Percentiles rank a stretch among this genome's conserved stretches.
Evolutionary conservation across 805 yeast genomes (phyloP).

Genomic region (Cyberlindnera subsufficiens): DNA sequence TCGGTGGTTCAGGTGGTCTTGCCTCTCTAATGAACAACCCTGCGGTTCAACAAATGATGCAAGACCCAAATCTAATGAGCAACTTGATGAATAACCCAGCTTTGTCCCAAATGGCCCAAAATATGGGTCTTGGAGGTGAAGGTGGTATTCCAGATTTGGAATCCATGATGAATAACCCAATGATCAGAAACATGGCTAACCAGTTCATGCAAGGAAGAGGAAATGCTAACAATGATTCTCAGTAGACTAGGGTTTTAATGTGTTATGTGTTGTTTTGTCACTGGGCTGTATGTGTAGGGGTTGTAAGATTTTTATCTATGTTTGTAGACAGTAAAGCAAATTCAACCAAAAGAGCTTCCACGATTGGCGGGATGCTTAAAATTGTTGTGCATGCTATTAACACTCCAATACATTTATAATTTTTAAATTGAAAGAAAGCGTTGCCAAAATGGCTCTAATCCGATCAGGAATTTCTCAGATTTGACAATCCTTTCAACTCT

Average conservation of each 20-base stretch:
- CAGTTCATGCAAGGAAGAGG: conserved; percentile 45
- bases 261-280: background rate
- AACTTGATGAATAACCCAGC: conserved; percentile 78
- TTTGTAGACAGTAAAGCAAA: no score
- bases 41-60: conserved; percentile 88
- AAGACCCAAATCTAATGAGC: conserved; percentile 70
- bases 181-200: conserved; percentile 63
- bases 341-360: no score
- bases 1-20: conserved; percentile 61
- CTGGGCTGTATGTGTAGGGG: background rate
- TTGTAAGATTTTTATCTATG: no score
- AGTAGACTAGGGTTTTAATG: background rate
- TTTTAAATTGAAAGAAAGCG: no score
- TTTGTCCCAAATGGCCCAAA: conserved; percentile 77
- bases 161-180: conserved; percentile 77
- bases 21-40: conserved; percentile 80
- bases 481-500: background rate
- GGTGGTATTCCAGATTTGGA: conserved; percentile 47
- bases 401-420: no score
- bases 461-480: no score
- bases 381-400: no score
- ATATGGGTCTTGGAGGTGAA: conserved; percentile 56
- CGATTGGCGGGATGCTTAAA: no score
- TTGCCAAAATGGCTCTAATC: no score
- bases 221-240: conserved; percentile 4